phyloP scores from a whole-genome alignment of 2,329 filamentous ascomycete species.

The Phialophora expanda region DNA sequence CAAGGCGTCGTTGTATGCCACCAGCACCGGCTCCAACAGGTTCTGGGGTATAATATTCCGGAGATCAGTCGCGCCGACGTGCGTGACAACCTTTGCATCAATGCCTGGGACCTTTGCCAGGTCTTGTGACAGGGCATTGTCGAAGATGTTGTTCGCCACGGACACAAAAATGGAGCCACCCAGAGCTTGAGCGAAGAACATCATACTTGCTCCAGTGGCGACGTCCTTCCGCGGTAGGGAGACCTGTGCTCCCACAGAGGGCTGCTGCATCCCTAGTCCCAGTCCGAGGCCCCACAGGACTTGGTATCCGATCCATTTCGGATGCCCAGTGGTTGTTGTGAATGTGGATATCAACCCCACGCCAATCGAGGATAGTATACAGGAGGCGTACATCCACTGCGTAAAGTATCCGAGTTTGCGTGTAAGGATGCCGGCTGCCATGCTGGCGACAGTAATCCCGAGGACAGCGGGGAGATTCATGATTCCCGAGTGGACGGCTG shows the following conservation, averaged over 20 bases:
- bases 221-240: constrained; percentile 41
- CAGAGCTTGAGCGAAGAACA: constrained; percentile 39
- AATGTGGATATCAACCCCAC: constrained; percentile 44
- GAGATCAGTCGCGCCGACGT: constrained; percentile 47
- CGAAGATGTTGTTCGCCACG: constrained; percentile 41
- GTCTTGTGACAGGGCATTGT: constrained; percentile 30
- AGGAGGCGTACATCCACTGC: constrained; percentile 45
- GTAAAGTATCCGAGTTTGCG: constrained; percentile 44
- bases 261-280: constrained; percentile 41
- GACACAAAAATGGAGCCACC: constrained; percentile 38
- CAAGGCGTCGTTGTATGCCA: constrained; percentile 68
- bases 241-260: constrained; percentile 40
- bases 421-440: constrained; percentile 39
- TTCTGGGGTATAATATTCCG: constrained; percentile 57
- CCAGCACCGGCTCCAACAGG: constrained; percentile 60
- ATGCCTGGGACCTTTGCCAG: constrained; percentile 31
- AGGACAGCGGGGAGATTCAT: constrained; percentile 35
- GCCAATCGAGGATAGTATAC: constrained; percentile 40
- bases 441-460: constrained; percentile 29
- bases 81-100: constrained; percentile 26
- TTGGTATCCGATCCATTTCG: constrained; percentile 45
- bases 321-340: constrained; percentile 34
- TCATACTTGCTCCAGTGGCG: constrained; percentile 36
- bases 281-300: constrained; percentile 44
- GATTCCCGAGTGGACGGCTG: constrained; percentile 44